Evolutionary conservation across 2,329 filamentous ascomycete species (phyloP), one percentile per base, ranked within the genome.

Genomic region (Curvularia eragrostidis): DNA sequence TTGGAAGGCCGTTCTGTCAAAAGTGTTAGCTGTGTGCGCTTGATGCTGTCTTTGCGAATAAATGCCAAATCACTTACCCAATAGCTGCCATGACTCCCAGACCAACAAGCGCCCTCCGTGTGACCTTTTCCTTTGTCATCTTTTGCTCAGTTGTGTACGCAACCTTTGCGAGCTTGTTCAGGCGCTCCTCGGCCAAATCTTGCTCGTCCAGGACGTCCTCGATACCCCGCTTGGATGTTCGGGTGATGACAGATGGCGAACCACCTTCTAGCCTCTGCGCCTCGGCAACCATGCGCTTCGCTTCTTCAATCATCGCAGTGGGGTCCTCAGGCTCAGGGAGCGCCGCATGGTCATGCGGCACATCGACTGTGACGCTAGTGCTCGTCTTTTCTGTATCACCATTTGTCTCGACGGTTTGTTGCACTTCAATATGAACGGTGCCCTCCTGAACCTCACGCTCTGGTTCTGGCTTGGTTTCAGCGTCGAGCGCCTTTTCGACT

Each of bases 61-160:
- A 10, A 18, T 10, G 8, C 9, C 24, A 19, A 26, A 44, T 30
- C 15, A 89, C 93, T 81, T 86, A 98, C 95, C 93, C 93, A 77
- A 97, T 85, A 56, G 91, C 91, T 75, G 97, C 84, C 46, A 91
- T 95, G 56, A 92, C 92, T 62, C 89, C 91, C 52, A 98, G 86
- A 57, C 95, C 94, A 62, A 96, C 84, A 60, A 97, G 81, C 46
- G 95, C 92, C 73, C 93, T 87, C 77, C 89, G 91, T 79, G 91
- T 89, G 65, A 97, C 91, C 72, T 88, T 90, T 79, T 96, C 90
- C 80, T 92, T 93, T 77, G 89, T 89, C 66, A 96, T 77, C 77
- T 95, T 89, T 43, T 90, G 85, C 74, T 95, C 90, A 1, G 92
- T 74, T 13, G 71, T 73, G 54, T 73, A 74, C 12, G 62, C 62